A percentile compares a stretch with the other conserved stretches of the same genome.
Conservation (phyloP, 371 early-diverging fungal species). For the Gilbertella persicaria region DNA sequence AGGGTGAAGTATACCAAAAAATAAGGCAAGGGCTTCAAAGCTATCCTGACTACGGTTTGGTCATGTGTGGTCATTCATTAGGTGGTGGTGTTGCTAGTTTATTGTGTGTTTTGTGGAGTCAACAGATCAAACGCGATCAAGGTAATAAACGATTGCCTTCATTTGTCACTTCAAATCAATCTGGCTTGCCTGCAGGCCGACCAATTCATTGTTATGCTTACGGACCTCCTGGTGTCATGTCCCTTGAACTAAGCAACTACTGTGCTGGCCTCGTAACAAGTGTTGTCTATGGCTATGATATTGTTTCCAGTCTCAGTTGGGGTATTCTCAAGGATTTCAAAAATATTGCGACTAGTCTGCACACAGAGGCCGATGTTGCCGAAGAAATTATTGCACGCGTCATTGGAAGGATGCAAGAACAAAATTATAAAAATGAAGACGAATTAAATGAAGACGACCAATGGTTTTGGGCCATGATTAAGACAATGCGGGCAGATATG, state of each 20-base stretch:
- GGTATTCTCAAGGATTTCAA: conserved; percentile 77
- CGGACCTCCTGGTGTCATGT: conserved; percentile 75
- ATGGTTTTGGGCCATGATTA: conserved; percentile 82
- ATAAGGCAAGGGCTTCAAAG: conserved; percentile 64
- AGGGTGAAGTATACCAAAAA: conserved; percentile 67
- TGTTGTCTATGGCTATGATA: conserved; percentile 74
- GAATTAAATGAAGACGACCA: conserved; percentile 51
- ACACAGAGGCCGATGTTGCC: conserved; percentile 62
- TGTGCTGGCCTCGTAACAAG: conserved; percentile 75
- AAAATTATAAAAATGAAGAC: conserved; percentile 19
- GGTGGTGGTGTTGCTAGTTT: conserved; percentile 82
- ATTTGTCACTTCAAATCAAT: conserved; percentile 64
- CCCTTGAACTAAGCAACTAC: conserved; percentile 63
- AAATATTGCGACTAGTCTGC: conserved; percentile 68
- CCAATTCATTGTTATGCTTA: conserved; percentile 79
- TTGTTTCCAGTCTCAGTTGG: conserved; percentile 75
- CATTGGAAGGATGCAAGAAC: conserved; percentile 43
- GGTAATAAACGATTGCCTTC: conserved; percentile 24
- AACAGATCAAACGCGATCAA: conserved; percentile 25
- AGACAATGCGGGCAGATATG: conserved; percentile 82
- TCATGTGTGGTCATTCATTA: conserved; percentile 79
- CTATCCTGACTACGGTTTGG: conserved; percentile 74
- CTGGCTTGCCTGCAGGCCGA: conserved; percentile 70
- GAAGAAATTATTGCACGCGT: conserved; percentile 72
- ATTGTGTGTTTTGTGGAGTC: conserved; percentile 71